Evolutionary conservation across 345 rosid species (phyloP).

Genomic region (Eutrema yunnanense): DNA sequence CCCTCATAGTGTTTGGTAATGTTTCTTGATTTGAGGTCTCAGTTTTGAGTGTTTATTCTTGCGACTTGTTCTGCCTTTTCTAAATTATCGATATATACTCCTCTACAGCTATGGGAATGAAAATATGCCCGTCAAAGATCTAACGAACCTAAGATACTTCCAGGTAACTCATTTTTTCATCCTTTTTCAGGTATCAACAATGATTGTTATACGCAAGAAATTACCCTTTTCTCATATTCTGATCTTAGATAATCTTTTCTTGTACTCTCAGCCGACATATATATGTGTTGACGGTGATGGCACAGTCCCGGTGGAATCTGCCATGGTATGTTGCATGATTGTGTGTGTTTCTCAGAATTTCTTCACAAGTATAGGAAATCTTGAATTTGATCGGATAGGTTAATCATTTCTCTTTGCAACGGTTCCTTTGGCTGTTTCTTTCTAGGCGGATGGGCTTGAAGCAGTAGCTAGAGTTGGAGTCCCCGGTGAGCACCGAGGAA

Average conservation of each 20-base stretch:
- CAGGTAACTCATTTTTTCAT: conserved; percentile 42
- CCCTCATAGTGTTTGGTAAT: conserved; percentile 90
- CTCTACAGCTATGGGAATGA: conserved; percentile 80
- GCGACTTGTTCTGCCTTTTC: neutral
- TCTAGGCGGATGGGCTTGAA: conserved; percentile 85
- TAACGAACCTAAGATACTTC: conserved; percentile 47
- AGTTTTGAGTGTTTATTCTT: neutral
- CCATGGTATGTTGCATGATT: conserved; percentile 51
- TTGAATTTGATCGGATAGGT: neutral
- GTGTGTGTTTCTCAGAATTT: neutral
- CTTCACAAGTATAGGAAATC: neutral
- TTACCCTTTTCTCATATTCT: neutral
- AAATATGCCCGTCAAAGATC: conserved; percentile 60
- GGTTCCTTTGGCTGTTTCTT: neutral
- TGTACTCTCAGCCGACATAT: conserved; percentile 62
- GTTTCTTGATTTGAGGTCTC: conserved; percentile 13
- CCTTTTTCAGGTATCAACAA: neutral
- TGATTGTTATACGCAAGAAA: neutral
- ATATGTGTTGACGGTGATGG: conserved; percentile 92
- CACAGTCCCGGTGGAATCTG: conserved; percentile 88
- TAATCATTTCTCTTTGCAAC: neutral
- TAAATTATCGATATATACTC: neutral
- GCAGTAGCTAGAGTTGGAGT: conserved; percentile 95
- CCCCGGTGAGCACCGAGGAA: conserved; percentile 91
- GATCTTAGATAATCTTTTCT: neutral